Evolutionary conservation across 2,329 filamentous ascomycete genomes (phyloP).

Genomic region (Curvularia hawaiiensis): DNA sequence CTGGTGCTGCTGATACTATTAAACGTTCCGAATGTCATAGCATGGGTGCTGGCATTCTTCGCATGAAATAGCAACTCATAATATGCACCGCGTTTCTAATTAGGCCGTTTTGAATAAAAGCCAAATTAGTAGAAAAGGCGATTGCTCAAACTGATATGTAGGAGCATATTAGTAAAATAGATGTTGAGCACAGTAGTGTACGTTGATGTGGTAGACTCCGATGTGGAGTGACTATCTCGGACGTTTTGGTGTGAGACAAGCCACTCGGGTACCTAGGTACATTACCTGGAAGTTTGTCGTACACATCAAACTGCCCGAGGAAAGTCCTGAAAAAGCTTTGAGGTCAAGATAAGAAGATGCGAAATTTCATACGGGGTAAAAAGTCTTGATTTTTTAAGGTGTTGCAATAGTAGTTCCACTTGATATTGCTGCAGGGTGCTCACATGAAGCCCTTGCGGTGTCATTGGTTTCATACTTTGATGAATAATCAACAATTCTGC

Average conservation of each 20-base stretch:
- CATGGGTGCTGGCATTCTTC: neutral
- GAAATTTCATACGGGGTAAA: neutral
- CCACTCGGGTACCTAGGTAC: too few relatives aligned
- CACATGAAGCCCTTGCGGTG: neutral
- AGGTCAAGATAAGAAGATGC: neutral
- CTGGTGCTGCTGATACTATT: neutral
- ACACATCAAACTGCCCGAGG: neutral
- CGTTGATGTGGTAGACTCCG: neutral
- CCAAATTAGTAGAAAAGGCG: neutral
- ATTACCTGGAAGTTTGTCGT: neutral
- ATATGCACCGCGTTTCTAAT: neutral
- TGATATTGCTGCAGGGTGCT: too few relatives aligned
- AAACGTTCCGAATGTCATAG: neutral
- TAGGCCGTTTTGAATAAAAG: neutral
- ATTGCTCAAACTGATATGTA: neutral
- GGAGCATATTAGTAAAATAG: neutral
- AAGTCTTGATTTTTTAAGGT: too few relatives aligned
- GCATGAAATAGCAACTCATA: neutral
- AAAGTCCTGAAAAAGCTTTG: neutral
- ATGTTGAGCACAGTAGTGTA: neutral
- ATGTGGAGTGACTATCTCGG: neutral
- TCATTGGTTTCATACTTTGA: neutral
- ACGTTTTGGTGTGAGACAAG: neutral
- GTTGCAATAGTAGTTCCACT: neutral
- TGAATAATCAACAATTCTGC: neutral